These are phyloP conservation scores for Tardiomyces depauwii DNA, from an alignment of 1,139 yeast genomes.

Conservation along the genomic window DNA sequence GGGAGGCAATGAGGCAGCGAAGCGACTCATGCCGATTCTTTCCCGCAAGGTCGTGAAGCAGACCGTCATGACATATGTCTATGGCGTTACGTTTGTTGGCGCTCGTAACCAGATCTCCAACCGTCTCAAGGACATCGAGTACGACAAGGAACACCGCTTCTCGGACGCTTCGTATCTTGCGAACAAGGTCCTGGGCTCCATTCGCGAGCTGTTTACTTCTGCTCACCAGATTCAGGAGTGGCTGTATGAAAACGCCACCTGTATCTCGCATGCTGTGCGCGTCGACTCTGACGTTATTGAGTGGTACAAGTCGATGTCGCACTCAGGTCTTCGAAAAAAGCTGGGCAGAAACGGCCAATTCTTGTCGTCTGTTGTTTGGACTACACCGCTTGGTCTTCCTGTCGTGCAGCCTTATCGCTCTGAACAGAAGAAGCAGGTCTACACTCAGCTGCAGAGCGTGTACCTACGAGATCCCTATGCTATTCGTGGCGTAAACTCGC, in stretches of 20 bases:
- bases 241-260: constrained; percentile 78
- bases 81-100: constrained; percentile 93
- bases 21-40: constrained; percentile 46
- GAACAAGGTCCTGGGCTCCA: constrained; percentile 65
- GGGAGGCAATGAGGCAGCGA: constrained; percentile 42
- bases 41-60: constrained; percentile 88
- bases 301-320: background rate
- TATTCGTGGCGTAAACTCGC: constrained; percentile 68
- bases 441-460: constrained; percentile 76
- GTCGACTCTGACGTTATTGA: constrained; percentile 5
- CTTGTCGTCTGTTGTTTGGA: constrained; percentile 92
- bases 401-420: constrained; percentile 94
- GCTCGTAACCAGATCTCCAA: constrained; percentile 71
- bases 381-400: constrained; percentile 78
- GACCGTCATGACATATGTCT: constrained; percentile 97
- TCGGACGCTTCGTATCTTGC: constrained; percentile 59
- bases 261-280: constrained; percentile 69
- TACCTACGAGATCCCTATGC: constrained; percentile 76
- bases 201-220: constrained; percentile 77
- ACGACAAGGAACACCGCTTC: constrained; percentile 27
- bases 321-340: background rate
- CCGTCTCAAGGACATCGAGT: constrained; percentile 32
- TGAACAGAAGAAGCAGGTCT: constrained; percentile 47
- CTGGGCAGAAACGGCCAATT: constrained; percentile 26
- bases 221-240: constrained; percentile 96